phyloP scores from a whole-genome alignment of 495 filamentous ascomycete genomes.

The Parmelia sp. region DNA sequence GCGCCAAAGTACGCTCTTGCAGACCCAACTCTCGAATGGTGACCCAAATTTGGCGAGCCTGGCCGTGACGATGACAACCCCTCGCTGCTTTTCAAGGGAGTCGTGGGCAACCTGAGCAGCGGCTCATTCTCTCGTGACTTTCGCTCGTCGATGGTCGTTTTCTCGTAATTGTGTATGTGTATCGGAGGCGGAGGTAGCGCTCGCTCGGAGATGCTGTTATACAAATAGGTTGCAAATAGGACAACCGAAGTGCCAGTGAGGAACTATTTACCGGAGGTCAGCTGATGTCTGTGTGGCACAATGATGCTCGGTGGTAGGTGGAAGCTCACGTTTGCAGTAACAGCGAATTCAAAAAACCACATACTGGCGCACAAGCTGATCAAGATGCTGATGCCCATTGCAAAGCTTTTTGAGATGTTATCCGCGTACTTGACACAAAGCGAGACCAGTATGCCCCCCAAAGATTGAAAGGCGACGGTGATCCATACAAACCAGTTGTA shows the following conservation, averaged over 20 bases:
- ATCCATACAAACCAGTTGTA: slow-evolving; percentile 91
- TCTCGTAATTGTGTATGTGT: slow-evolving; percentile 68
- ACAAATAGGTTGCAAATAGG: slow-evolving; percentile 75
- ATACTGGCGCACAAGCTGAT: slow-evolving; percentile 78
- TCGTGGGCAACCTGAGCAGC: slow-evolving; percentile 46
- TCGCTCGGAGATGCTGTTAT: slow-evolving; percentile 49
- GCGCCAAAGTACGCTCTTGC: slow-evolving; percentile 26
- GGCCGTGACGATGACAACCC: slow-evolving; percentile 61
- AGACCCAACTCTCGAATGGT: slow-evolving; percentile 43
- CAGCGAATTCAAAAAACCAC: slow-evolving; percentile 72
- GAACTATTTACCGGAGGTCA: slow-evolving; percentile 52
- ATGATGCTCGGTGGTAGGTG: slow-evolving; percentile 9
- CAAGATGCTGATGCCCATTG: slow-evolving; percentile 82
- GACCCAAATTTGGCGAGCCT: slow-evolving; percentile 49
- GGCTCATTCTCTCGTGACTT: slow-evolving; percentile 34
- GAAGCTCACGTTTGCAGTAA: slow-evolving; percentile 61
- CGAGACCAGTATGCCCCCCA: slow-evolving; percentile 75
- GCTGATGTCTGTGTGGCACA: slow-evolving; percentile 20
- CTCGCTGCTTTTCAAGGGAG: slow-evolving; percentile 45
- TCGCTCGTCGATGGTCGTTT: slow-evolving; percentile 51
- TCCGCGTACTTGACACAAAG: slow-evolving; percentile 82
- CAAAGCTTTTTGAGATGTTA: slow-evolving; percentile 86
- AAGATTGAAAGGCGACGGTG: slow-evolving; percentile 71
- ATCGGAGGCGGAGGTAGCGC: slow-evolving; percentile 62
- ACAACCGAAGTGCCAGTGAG: slow-evolving; percentile 71